Base-by-base conservation (phyloP, 345 rosid species). In the Boechera divaricarpa region DNA sequence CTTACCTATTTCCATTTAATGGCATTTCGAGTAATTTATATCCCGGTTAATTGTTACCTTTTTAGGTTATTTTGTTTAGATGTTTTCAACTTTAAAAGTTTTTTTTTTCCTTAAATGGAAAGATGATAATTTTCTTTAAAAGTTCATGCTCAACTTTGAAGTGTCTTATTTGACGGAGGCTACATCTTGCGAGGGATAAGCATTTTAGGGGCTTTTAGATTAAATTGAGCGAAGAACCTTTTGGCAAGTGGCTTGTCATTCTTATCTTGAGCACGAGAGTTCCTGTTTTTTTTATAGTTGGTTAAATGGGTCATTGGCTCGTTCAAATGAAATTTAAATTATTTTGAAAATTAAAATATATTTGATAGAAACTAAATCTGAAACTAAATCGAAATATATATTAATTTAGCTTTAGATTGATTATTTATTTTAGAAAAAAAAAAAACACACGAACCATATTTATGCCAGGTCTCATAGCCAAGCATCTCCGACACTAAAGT, bases 1-100 rank as follows among this genome's bases (percentile, higher is more conserved):
- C 67, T 48, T 64, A 48, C 54, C 73, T 41, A 65, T 64, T 7
- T 51, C 36, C 13, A 61, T 61, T 52, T 51, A 68, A 11, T 42
- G 31, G 31, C 61, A 67, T 58, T 57, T 58, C 42, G 7, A 60
- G 56, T 70, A 35, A 41, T 15, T 42, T 31, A 11, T 67, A 67
- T 65, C 57, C 66, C 13, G 32, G 41, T 68, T 39, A 60, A 42
- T 59, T 58, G 53, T 67, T 59, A 16, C 58, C 1, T 47, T 4
- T 44, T 24, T 55, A 3, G 57, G 8, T 54, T 8, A 32, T 42
- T 57, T 66, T 36, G 12, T 9, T 16, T 55, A 18, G 0, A 64
- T 32, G 56, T 64, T 65, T 33, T 56, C 31, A 44, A 33, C 29
- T 38, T 38, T 5, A 61, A 6, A 2, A 31, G 1, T n/a, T 28